Base-by-base conservation (phyloP, 1,139 yeast genomes). In the Candida gigantensis region DNA sequence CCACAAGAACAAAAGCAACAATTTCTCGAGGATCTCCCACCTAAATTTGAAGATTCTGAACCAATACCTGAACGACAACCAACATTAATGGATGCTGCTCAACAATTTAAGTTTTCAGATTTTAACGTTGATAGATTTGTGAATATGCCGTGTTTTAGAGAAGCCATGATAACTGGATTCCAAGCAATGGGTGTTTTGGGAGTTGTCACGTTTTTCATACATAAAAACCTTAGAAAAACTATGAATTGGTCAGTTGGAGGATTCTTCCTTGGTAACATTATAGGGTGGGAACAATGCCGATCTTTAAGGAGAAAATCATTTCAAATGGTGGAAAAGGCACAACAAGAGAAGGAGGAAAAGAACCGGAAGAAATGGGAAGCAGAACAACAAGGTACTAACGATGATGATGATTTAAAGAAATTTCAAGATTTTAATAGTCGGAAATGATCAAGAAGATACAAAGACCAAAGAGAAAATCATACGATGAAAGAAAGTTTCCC, bases 271-370 rank as follows among this genome's bases (percentile, higher is more conserved):
- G 97, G 96, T 1, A 81, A 87, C 35, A 72, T 85, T 1, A 81
- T 86, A 24, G 87, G 95, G 1, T 90, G 96, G 96, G 96, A 90
- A 58, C 95, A 87, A 59, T 90, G 97, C 57, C 71, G 96, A 42
- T 74, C 80, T 35, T 72, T 79, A 38, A 68, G 95, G 55, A 70
- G 84, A 51, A 73, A 76, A 48, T 79, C 83, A 31, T 69, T 77
- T 51, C 72, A 73, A 45, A 78, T 81, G 44, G 79, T 85, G 45
- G 79, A 77, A 44, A 57, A 71, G 50, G 92, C 92, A 0, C 74
- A 75, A 46, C 72, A 73, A 41, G 65, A 58, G 2, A 77, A 76
- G 44, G 69, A 65, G 41, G 75, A 63, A 40, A 66, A 51, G 43
- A 51, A 50, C 32, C 50, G 47, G 34, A 57, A 58, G 47, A 64